Percentiles rank a stretch among this genome's conserved stretches.
Conservation (phyloP, 768 basidiomycete species). For the Tylopilus balloui region DNA sequence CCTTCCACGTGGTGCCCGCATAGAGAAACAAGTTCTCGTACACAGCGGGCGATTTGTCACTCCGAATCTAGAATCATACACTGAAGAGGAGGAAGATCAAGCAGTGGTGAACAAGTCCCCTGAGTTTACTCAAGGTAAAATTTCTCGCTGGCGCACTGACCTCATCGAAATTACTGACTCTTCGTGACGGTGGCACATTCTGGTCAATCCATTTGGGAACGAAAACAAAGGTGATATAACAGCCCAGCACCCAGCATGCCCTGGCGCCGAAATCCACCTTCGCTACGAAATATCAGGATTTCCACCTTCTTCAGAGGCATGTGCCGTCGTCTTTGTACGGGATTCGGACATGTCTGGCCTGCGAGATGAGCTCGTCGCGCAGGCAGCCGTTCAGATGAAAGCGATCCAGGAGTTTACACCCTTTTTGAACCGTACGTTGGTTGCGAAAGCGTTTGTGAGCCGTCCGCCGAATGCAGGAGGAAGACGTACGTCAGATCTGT, state of each 20-base stretch:
- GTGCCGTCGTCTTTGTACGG: slow-evolving; percentile 43
- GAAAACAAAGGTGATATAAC: slow-evolving; percentile 14
- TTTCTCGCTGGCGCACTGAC: background rate
- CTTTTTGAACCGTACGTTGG: slow-evolving; percentile 20
- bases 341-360: slow-evolving; percentile 10
- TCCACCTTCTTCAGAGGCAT: slow-evolving; percentile 36
- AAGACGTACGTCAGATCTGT: slow-evolving; percentile 14
- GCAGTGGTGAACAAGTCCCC: slow-evolving; percentile 34
- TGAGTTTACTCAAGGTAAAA: slow-evolving; percentile 38
- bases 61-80: slow-evolving; percentile 22
- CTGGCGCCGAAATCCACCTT: slow-evolving; percentile 16
- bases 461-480: slow-evolving; percentile 1
- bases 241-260: slow-evolving; percentile 2
- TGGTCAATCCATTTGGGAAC: background rate
- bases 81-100: slow-evolving; percentile 34
- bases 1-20: slow-evolving; percentile 64
- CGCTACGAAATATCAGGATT: slow-evolving; percentile 50
- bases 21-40: slow-evolving; percentile 73
- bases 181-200: background rate
- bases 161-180: background rate
- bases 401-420: slow-evolving; percentile 13
- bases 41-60: slow-evolving; percentile 61
- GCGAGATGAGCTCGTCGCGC: slow-evolving; percentile 11
- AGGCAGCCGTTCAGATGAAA: slow-evolving; percentile 12
- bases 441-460: slow-evolving; percentile 26